Evolutionary conservation across 139 green algal species (phyloP), one percentile per base, ranked within the genome.

Genomic region (Chlorella ohadii): DNA sequence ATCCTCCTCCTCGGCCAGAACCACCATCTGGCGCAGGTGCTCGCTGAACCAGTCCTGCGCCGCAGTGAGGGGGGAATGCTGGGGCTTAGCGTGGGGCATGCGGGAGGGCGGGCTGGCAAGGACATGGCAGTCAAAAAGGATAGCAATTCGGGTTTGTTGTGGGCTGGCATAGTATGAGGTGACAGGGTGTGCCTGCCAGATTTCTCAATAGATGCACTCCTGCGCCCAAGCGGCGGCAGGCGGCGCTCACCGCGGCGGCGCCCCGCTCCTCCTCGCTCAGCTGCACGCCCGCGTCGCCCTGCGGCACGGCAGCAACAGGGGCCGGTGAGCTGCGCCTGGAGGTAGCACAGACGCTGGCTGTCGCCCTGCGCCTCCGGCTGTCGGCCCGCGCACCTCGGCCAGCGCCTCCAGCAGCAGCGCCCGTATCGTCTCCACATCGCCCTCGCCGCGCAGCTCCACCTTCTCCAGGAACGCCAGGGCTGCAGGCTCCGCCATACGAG

Each of bases 21-120:
- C 76, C 36, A 82, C 76, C 39, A 82, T 34, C 36, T 82, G 57
- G 15, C 59, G 76, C 36, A 82, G 76, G 59, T 82, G 76, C 4
- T 38, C 76, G 16, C 61, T 39, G 28, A 82, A 72, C 23, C 33
- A n/a, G 38, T 34, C 76, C 76, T 82, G 76, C 76, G 44, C 44
- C 7, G 44, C 7, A 9, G 9, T 51, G 44, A 39, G 0, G 27
- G 9, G 1, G 72, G 9, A n/a, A 19, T 11, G 27, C 3, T 15
- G 9, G 6, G 31, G 13, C 1, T 33, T n/a, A n/a, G n/a, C n/a
- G n/a, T n/a, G n/a, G n/a, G n/a, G n/a, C n/a, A n/a, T n/a, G n/a
- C n/a, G n/a, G 13, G 1, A 27, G 64, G 64, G 34, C 55, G 19
- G 27, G 23, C 9, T 34, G 27, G 70, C n/a, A 20, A 11, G n/a